Percentiles rank a stretch among this genome's conserved stretches.
These are phyloP conservation scores for Baorangia bicolor DNA, from an alignment of 768 basidiomycete species.

Conservation along the genomic window DNA sequence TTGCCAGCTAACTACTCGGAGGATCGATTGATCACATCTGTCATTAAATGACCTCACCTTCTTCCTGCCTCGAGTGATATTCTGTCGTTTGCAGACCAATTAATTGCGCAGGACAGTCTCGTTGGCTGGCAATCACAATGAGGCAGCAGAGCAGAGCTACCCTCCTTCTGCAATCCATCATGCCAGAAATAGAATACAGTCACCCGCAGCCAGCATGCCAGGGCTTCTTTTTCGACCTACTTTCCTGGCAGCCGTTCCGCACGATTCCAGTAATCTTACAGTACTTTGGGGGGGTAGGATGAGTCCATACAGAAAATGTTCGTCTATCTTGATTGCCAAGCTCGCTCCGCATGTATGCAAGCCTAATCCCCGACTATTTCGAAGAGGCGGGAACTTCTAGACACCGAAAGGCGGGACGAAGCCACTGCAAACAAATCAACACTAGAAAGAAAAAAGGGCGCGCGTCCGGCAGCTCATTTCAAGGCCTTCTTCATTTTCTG, in stretches of 20 bases:
- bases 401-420: background rate
- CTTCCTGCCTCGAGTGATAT: background rate
- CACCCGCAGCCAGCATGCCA: background rate
- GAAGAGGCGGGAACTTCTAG: background rate
- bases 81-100: background rate
- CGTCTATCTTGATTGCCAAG: background rate
- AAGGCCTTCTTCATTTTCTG: conserved; percentile 82
- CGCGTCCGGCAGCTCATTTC: conserved; percentile 42
- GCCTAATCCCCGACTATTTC: background rate
- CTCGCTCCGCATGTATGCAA: background rate
- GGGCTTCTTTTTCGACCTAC: background rate
- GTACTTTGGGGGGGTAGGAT: background rate
- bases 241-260: background rate
- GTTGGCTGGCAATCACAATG: background rate
- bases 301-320: background rate
- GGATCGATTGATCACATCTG: background rate
- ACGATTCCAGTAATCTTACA: background rate
- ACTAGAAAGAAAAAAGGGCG: background rate
- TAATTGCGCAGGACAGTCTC: background rate
- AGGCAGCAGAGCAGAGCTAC: background rate
- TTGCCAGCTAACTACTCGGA: background rate
- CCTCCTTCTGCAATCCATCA: background rate
- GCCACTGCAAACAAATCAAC: background rate
- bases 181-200: background rate
- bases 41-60: background rate